Evolutionary conservation across 768 basidiomycete genomes (phyloP).

Genomic region (Floccularia luteovirens): DNA sequence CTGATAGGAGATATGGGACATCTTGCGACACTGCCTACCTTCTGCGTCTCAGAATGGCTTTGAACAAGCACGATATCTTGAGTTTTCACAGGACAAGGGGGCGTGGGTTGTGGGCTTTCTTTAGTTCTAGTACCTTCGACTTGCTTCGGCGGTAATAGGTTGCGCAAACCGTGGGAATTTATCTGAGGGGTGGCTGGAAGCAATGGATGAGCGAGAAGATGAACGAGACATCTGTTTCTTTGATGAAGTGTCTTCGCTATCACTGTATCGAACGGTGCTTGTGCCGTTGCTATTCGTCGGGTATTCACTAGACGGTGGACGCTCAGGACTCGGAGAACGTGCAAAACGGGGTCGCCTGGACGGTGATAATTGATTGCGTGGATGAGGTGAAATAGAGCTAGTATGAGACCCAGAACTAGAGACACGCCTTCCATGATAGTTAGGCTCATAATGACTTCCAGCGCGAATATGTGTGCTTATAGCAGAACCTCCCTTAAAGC

Average conservation of each 20-base stretch:
- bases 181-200: conserved; percentile 42
- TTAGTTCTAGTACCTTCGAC: no score
- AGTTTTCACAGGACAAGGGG: no score
- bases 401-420: conserved; percentile 20
- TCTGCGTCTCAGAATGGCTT: no score
- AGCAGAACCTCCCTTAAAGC: conserved; percentile 17
- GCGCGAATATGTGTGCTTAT: conserved; percentile 13
- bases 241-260: neutral
- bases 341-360: conserved; percentile 7
- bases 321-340: conserved; percentile 11
- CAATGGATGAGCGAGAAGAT: conserved; percentile 48
- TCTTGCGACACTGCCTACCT: no score
- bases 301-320: conserved; percentile 6
- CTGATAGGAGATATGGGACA: no score
- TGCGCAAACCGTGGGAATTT: no score
- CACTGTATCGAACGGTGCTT: no score
- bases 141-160: no score
- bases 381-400: conserved; percentile 18
- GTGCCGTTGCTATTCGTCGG: neutral
- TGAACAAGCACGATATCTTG: no score
- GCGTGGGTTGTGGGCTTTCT: no score
- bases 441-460: conserved; percentile 18
- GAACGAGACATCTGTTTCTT: conserved; percentile 29
- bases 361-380: conserved; percentile 3
- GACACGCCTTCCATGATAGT: conserved; percentile 12